Conservation (phyloP, 371 early-diverging fungal genomes). For the Agmasoma carcini region DNA sequence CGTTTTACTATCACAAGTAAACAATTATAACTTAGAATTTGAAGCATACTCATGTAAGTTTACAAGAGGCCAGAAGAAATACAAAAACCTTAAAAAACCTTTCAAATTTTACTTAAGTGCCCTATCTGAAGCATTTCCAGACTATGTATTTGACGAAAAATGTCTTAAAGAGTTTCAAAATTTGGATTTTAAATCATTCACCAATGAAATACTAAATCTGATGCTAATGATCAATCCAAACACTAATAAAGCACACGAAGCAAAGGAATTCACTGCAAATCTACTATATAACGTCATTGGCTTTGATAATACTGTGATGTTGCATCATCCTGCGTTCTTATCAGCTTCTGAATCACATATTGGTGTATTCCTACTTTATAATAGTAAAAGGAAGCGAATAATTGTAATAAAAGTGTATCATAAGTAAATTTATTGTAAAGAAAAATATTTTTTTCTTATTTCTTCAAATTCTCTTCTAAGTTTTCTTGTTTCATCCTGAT, state of each 20-base stretch:
- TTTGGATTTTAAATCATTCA: neutral
- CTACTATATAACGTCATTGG: conserved; percentile 17
- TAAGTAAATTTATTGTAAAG: neutral
- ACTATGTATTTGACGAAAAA: conserved; percentile 17
- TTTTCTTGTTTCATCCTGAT: too few relatives aligned
- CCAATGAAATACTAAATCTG: conserved; percentile 13
- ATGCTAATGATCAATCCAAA: conserved; percentile 7
- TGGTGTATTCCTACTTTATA: conserved; percentile 20
- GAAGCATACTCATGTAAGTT: conserved; percentile 38
- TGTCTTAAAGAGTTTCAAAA: neutral
- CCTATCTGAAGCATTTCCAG: conserved; percentile 20
- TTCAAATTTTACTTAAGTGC: conserved; percentile 14
- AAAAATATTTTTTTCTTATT: conserved; percentile 8
- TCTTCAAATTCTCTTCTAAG: conserved; percentile 17
- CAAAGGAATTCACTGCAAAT: conserved; percentile 6
- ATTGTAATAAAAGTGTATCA: conserved; percentile 18
- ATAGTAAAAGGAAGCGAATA: conserved; percentile 20
- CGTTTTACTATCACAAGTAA: conserved; percentile 6
- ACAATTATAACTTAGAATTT: conserved; percentile 22
- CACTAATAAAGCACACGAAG: conserved; percentile 10
- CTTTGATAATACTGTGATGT: conserved; percentile 13
- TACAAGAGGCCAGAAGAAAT: conserved; percentile 14
- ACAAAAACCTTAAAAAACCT: conserved; percentile 12
- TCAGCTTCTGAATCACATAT: neutral
- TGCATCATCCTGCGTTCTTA: neutral